Conservation (phyloP, 768 basidiomycete species). For the Termitomyces sp. region DNA sequence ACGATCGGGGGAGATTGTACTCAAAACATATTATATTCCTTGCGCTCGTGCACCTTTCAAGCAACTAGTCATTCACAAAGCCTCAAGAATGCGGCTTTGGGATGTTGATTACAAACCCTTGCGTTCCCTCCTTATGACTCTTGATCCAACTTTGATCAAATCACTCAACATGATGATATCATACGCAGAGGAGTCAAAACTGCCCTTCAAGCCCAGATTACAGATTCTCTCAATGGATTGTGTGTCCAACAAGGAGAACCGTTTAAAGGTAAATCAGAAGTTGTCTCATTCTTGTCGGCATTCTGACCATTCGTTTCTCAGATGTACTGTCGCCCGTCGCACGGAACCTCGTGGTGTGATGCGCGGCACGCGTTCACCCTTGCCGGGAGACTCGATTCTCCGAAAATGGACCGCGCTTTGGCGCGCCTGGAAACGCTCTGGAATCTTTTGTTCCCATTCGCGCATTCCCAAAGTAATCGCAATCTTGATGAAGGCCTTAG, state of each 20-base stretch:
- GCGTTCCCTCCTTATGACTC: slow-evolving; percentile 16
- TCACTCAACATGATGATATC: slow-evolving; percentile 24
- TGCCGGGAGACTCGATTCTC: slow-evolving; percentile 21
- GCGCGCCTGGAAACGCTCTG: slow-evolving; percentile 23
- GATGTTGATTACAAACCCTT: slow-evolving; percentile 22
- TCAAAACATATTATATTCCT: slow-evolving; percentile 30
- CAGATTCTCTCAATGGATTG: slow-evolving; percentile 28
- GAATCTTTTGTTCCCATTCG: slow-evolving; percentile 27
- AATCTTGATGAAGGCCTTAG: slow-evolving; percentile 17
- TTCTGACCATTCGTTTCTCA: slow-evolving; percentile 5
- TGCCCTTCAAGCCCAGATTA: slow-evolving; percentile 19
- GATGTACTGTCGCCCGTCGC: slow-evolving; percentile 27
- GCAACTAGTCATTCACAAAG: background rate
- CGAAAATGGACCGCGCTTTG: slow-evolving; percentile 19
- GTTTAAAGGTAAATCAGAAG: slow-evolving; percentile 21
- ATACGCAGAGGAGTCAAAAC: slow-evolving; percentile 22
- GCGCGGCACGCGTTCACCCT: slow-evolving; percentile 23
- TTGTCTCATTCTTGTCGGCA: background rate
- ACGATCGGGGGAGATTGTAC: slow-evolving; percentile 19
- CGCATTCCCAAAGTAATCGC: slow-evolving; percentile 18
- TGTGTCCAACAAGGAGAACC: slow-evolving; percentile 20
- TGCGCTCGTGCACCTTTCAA: slow-evolving; percentile 9
- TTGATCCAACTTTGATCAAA: slow-evolving; percentile 21
- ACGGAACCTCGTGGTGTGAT: slow-evolving; percentile 26
- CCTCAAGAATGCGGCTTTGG: slow-evolving; percentile 16